Conservation (phyloP, 2,329 filamentous ascomycete genomes). For the Clathrospora elynae region DNA sequence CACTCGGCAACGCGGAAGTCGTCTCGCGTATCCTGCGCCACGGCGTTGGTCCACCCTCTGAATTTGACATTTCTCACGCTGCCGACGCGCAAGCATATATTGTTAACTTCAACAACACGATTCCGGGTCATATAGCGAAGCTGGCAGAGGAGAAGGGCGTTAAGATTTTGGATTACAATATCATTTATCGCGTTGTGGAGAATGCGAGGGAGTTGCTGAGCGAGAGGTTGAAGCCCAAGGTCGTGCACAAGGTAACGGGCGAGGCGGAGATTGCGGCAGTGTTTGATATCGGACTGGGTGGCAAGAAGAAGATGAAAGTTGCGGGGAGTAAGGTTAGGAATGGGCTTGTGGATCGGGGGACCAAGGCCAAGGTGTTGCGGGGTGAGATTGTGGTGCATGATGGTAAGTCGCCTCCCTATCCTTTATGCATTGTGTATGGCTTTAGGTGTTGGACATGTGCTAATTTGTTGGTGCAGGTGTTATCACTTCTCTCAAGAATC, state of each 20-base stretch:
- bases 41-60: conserved; percentile 75
- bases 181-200: conserved; percentile 81
- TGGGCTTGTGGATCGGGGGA: conserved; percentile 68
- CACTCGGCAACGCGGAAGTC: conserved; percentile 85
- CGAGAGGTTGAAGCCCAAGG: conserved; percentile 68
- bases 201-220: conserved; percentile 72
- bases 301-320: conserved; percentile 71
- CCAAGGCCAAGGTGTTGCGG: conserved; percentile 73
- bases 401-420: conserved; percentile 63
- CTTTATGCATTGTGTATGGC: background rate
- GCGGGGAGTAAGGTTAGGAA: conserved; percentile 89
- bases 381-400: conserved; percentile 74
- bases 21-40: conserved; percentile 76
- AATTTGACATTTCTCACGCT: conserved; percentile 90
- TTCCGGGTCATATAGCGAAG: conserved; percentile 69
- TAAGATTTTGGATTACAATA: conserved; percentile 79
- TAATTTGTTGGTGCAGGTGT: conserved; percentile 60
- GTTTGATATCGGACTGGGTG: conserved; percentile 82
- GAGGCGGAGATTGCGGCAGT: conserved; percentile 85
- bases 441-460: background rate
- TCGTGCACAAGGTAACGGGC: conserved; percentile 74
- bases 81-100: conserved; percentile 75
- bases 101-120: conserved; percentile 81
- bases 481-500: conserved; percentile 81
- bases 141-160: conserved; percentile 75